phyloP scores from a whole-genome alignment of 495 filamentous ascomycete species.

The Astrothelium macrocarpum region DNA sequence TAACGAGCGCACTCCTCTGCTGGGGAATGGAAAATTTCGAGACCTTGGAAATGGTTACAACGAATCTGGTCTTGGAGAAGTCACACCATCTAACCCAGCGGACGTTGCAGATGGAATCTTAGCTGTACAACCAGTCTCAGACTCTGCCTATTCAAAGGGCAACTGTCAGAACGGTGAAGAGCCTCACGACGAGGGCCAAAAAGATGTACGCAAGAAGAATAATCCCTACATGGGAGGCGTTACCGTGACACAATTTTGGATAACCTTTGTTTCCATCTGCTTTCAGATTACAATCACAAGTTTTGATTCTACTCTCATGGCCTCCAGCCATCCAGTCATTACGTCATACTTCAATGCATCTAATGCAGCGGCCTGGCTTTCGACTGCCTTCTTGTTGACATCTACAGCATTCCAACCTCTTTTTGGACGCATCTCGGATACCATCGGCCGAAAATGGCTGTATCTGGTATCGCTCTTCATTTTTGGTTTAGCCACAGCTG shows the following conservation, averaged over 20 bases:
- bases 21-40: background rate
- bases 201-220: background rate
- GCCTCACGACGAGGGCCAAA: background rate
- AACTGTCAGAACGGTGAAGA: background rate
- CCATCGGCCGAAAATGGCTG: background rate
- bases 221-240: slow-evolving; percentile 5
- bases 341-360: slow-evolving; percentile 41
- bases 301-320: slow-evolving; percentile 75
- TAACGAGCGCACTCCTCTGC: background rate
- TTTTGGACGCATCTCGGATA: background rate
- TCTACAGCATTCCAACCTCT: background rate
- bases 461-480: slow-evolving; percentile 37
- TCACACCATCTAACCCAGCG: background rate
- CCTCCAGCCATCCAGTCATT: slow-evolving; percentile 71
- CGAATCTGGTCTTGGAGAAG: background rate
- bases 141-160: background rate
- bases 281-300: slow-evolving; percentile 34
- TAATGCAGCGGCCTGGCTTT: slow-evolving; percentile 3
- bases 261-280: background rate
- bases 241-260: background rate
- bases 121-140: background rate
- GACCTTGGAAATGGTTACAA: background rate
- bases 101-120: background rate
- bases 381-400: background rate
- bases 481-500: slow-evolving; percentile 57